Base-by-base conservation (phyloP, 495 filamentous ascomycete species). In the Extremus antarcticus region DNA sequence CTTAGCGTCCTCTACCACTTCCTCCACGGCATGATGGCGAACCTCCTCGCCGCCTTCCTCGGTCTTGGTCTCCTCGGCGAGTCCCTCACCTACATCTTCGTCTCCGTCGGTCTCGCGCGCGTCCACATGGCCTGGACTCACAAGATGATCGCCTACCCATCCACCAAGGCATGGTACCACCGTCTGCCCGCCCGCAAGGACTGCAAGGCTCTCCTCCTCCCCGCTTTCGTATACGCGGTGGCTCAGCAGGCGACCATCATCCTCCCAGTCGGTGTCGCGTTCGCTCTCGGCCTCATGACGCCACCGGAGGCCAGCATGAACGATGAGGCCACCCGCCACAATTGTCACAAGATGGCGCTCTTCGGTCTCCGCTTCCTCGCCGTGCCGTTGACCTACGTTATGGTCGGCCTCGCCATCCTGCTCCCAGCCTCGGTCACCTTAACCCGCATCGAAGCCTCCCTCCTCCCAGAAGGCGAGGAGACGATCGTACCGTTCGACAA, bases 401-500 rank as follows among this genome's bases (percentile, higher is more conserved):
- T 76, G 24, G 60, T 76, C 17, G 58, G 64, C 22, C 57, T 80
- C 43, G 63, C 81, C 29, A 64, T 86, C 46, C 65, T 76, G 45
- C 68, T 88, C 55, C 86, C 86, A 4, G 80, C 79, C 13, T 69
- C 67, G 8, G 82, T 84, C 15, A 78, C 78, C 25, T 76, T 84
- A 39, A 72, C 79, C 56, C 84, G 86, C 52, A 78, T 88, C 21
- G 82, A 88, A 45, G 85, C 86, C 16, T 84, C 82, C 2, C 76
- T 86, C 65, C 77, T 89, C 0, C 74, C 83, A 0, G 83, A 87
- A 53, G 74, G 78, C 23, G 70, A 86, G 46, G 81, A 88, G 66
- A 75, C 80, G 2, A 86, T 90, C 55, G 81, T 89, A 45, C 79
- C 82, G n/a, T 87, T 88, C 51, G 86, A 89, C 70, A 78, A 83